Conservation (phyloP, 2,329 filamentous ascomycete species). For the Monosporascus ibericus region DNA sequence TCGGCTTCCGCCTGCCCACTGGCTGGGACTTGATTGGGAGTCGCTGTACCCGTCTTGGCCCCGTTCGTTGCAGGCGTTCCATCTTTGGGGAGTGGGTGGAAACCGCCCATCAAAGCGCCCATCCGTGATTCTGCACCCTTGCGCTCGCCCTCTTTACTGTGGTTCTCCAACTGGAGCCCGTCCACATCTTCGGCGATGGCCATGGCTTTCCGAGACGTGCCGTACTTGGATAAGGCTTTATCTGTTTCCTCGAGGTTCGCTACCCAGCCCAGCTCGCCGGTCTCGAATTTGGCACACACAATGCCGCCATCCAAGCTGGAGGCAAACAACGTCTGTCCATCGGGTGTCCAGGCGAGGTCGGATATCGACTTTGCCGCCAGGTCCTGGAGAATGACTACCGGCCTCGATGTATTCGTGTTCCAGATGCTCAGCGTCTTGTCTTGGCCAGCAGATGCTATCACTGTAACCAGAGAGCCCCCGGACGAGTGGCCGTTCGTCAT, state of each 20-base stretch:
- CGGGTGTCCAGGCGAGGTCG: slow-evolving; percentile 88
- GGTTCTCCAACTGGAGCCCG: slow-evolving; percentile 78
- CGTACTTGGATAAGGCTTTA: slow-evolving; percentile 87
- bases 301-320: slow-evolving; percentile 89
- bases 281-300: slow-evolving; percentile 72
- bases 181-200: slow-evolving; percentile 92
- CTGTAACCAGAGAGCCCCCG: slow-evolving; percentile 62
- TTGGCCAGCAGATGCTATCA: slow-evolving; percentile 93
- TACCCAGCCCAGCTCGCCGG: slow-evolving; percentile 84
- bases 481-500: slow-evolving; percentile 41
- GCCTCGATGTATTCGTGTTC: slow-evolving; percentile 93
- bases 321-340: slow-evolving; percentile 79
- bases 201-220: slow-evolving; percentile 77
- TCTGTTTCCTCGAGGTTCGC: slow-evolving; percentile 84
- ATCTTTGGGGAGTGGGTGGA: slow-evolving; percentile 47
- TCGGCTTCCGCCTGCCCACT: slow-evolving; percentile 24
- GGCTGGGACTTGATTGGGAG: slow-evolving; percentile 31
- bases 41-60: slow-evolving; percentile 36
- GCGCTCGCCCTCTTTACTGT: slow-evolving; percentile 85
- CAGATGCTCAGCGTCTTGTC: slow-evolving; percentile 95
- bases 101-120: slow-evolving; percentile 96
- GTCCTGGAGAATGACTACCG: slow-evolving; percentile 85
- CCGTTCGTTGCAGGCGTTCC: slow-evolving; percentile 43
- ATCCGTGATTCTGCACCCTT: slow-evolving; percentile 89
- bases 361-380: slow-evolving; percentile 87